Base-by-base conservation (phyloP, 805 yeast species). In the Zygosaccharomyces lentus region DNA sequence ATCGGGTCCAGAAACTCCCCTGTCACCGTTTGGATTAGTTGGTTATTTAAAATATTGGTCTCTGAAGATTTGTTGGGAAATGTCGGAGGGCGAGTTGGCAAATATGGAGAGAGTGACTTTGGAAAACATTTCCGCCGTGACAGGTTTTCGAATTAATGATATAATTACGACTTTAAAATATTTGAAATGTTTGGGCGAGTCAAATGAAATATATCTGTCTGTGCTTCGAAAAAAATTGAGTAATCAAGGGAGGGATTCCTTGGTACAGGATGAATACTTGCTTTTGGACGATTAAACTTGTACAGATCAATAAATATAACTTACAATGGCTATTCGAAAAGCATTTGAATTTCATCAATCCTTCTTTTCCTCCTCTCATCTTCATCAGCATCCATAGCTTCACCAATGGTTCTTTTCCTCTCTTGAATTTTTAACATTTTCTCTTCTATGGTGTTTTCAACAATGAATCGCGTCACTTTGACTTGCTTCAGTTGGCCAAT, bases 1-100 rank as follows among this genome's bases (percentile, higher is more conserved):
- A 1, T 88, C 96, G 49, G 95, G 97, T 0, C 99, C 99, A 0
- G 99, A 93, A 61, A 76, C 81, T 52, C 99, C 99, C 0, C 68
- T 93, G 8, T 85, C 96, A 5, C 82, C 84, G 0, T 85, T 81
- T 64, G 99, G 99, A 0, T 73, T 75, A 43, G 68, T 78, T 8
- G 78, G 90, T 6, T 93, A 89, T 58, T 58, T 85, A 15, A 68
- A 75, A 12, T 90, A 78, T 65, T 93, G 98, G 99, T 71, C 84
- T 6, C 71, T 74, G 39, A 62, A 70, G 3, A 52, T 85, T 0
- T 71, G 77, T 1, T 54, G 68, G 47, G 75, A 71, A 42, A 55
- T 79, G 27, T 31, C 73, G 0, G 67, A 64, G 26, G 82, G 82
- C 0, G 55, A 58, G 6, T 54, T 75, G 25, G 54, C 67, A 1